Percentiles rank a stretch among this genome's conserved stretches.
Conservation (phyloP, 2,329 filamentous ascomycete genomes). For the Fusarium setosum region DNA sequence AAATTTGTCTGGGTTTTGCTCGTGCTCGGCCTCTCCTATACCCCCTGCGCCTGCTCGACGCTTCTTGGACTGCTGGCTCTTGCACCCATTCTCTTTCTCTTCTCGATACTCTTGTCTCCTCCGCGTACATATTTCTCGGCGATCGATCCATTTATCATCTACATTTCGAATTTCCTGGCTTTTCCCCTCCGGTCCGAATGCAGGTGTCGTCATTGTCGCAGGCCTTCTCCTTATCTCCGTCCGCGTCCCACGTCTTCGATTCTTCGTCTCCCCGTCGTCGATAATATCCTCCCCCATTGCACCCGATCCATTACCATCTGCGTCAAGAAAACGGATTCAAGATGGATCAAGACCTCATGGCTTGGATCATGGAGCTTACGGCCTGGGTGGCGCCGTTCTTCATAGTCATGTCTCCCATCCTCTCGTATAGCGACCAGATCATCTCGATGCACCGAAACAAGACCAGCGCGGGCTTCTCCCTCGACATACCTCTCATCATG, state of each 20-base stretch:
- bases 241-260: not conserved
- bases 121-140: not conserved
- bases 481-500: conserved; percentile 80
- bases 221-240: not conserved
- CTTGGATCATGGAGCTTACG: conserved; percentile 49
- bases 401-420: conserved; percentile 70
- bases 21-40: conserved; percentile 21
- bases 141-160: not conserved
- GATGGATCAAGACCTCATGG: conserved; percentile 28
- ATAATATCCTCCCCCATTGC: not conserved
- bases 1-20: conserved; percentile 1
- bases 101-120: not conserved
- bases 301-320: not conserved
- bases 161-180: not conserved
- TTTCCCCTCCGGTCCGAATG: conserved; percentile 10
- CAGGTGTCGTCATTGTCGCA: conserved; percentile 14
- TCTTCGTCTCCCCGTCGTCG: not conserved
- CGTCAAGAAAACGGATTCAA: conserved; percentile 5
- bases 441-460: conserved; percentile 72
- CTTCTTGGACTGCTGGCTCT: conserved; percentile 25
- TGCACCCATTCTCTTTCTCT: conserved; percentile 4
- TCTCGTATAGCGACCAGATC: conserved; percentile 75
- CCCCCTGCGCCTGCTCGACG: conserved; percentile 22
- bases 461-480: conserved; percentile 75
- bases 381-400: conserved; percentile 72